Conservation (phyloP, 2,329 filamentous ascomycete genomes). For the Penicillium decumbens region DNA sequence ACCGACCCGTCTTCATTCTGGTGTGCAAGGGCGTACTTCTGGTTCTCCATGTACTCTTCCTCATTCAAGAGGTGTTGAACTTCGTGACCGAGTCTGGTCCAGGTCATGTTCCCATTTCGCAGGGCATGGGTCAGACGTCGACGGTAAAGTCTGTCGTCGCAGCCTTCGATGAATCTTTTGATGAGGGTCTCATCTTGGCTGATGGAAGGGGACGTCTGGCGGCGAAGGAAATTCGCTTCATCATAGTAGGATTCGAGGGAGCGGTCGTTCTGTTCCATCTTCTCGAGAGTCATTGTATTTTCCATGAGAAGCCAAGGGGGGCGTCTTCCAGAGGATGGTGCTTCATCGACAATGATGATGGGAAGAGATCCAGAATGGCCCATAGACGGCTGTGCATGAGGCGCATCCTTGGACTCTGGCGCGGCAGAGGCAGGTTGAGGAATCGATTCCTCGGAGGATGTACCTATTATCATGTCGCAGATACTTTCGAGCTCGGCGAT, state of each 20-base stretch:
- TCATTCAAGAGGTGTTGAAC: constrained; percentile 9
- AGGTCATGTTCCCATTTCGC: constrained; percentile 9
- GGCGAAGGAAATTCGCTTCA: constrained; percentile 18
- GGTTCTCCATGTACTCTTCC: constrained; percentile 14
- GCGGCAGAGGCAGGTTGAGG: not conserved
- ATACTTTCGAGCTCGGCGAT: constrained; percentile 8
- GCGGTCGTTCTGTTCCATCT: constrained; percentile 19
- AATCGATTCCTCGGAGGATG: not conserved
- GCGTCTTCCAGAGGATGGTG: not conserved
- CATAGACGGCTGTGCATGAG: not conserved
- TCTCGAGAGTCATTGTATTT: not conserved
- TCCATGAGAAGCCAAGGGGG: not conserved
- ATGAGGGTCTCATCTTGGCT: constrained; percentile 23
- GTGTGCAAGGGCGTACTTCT: constrained; percentile 13
- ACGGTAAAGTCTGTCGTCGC: constrained; percentile 10
- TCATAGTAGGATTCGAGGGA: constrained; percentile 27
- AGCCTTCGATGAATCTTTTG: constrained; percentile 31
- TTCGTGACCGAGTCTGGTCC: constrained; percentile 10
- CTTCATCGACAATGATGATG: not conserved
- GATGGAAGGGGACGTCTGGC: constrained; percentile 11
- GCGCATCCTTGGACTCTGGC: not conserved
- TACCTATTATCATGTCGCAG: not conserved
- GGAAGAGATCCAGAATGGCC: not conserved
- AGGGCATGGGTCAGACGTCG: constrained; percentile 12
- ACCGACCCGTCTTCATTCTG: constrained; percentile 10